These are phyloP conservation scores for Solioccasus polychromus DNA, from an alignment of 768 basidiomycete species.

Conservation along the genomic window DNA sequence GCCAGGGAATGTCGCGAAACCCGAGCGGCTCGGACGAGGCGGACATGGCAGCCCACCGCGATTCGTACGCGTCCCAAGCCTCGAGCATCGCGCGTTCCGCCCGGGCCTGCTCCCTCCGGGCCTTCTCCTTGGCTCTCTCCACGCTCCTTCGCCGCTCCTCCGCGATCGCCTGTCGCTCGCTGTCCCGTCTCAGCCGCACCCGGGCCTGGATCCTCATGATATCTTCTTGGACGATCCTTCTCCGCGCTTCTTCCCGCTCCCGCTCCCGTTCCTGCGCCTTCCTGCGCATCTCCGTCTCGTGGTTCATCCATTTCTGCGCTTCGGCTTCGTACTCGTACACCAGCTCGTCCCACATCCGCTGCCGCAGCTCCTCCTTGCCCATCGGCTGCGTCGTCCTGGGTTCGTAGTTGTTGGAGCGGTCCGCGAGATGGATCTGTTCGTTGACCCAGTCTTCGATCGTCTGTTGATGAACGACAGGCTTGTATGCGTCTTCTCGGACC, in stretches of 20 bases:
- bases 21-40: conserved; percentile 45
- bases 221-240: conserved; percentile 51
- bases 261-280: conserved; percentile 45
- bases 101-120: conserved; percentile 40
- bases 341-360: conserved; percentile 51
- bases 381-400: conserved; percentile 23
- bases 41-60: conserved; percentile 54
- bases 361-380: conserved; percentile 30
- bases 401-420: conserved; percentile 28
- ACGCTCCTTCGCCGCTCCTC: conserved; percentile 43
- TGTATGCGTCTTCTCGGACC: conserved; percentile 48
- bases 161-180: conserved; percentile 44
- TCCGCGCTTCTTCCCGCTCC: conserved; percentile 42
- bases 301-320: conserved; percentile 51
- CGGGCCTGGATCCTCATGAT: conserved; percentile 51
- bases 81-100: conserved; percentile 46
- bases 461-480: conserved; percentile 41
- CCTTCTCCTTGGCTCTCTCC: conserved; percentile 39
- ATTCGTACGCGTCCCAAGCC: conserved; percentile 65
- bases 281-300: conserved; percentile 45
- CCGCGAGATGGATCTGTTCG: conserved; percentile 44
- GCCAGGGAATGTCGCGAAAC: conserved; percentile 75
- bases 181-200: conserved; percentile 48
- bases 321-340: conserved; percentile 51
- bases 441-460: conserved; percentile 66